Evolutionary conservation across 306 rosid species (phyloP).

Genomic region (Castanospermum australe): DNA sequence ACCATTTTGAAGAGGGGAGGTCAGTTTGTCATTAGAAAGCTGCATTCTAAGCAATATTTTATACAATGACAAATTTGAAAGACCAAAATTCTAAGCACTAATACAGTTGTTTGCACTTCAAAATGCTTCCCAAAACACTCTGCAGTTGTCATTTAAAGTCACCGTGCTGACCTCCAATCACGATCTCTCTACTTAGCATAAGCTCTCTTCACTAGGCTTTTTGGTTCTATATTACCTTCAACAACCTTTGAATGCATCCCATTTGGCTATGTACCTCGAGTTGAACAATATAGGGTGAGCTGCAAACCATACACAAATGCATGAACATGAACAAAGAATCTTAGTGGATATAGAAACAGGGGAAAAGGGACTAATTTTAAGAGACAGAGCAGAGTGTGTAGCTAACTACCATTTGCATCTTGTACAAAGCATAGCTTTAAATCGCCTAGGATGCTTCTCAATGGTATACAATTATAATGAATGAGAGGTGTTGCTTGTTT

Average conservation of each 20-base stretch:
- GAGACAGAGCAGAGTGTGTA: no score
- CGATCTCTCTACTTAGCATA: background rate
- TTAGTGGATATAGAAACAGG: background rate
- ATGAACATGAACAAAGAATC: background rate
- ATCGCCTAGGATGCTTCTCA: no score
- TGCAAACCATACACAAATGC: conserved; percentile 2
- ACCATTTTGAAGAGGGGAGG: background rate
- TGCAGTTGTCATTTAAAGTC: background rate
- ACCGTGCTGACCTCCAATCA: background rate
- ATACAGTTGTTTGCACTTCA: background rate
- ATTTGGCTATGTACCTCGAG: background rate
- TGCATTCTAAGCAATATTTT: no score
- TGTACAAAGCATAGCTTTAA: background rate
- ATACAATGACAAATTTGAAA: no score
- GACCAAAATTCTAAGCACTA: background rate
- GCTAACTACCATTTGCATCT: no score
- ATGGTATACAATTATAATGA: no score
- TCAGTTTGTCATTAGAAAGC: background rate
- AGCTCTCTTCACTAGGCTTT: background rate
- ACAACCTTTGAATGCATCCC: background rate
- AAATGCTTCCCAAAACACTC: background rate
- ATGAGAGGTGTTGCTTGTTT: no score
- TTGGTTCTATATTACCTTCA: background rate
- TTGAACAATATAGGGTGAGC: background rate
- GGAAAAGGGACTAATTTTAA: background rate